Evolutionary conservation across 768 basidiomycete species (phyloP).

Genomic region (Ramaria sp.): DNA sequence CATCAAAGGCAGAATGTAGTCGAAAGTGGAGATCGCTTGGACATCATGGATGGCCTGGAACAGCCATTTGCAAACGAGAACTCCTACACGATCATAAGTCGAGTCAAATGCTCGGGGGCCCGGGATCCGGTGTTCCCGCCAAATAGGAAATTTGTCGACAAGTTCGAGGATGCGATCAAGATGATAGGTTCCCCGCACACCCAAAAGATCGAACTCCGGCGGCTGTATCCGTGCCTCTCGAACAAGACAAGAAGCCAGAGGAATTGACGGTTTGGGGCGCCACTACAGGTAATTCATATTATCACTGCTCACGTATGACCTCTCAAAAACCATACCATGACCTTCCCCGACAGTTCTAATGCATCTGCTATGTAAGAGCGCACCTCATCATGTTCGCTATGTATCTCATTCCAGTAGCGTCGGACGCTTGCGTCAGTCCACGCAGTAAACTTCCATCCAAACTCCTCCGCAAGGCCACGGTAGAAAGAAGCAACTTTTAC

Average conservation of each 20-base stretch:
- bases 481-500: conserved; percentile 59
- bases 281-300: conserved; percentile 30
- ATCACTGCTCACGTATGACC: neutral
- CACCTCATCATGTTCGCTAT: conserved; percentile 73
- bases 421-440: conserved; percentile 64
- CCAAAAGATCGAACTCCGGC: conserved; percentile 62
- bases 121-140: conserved; percentile 60
- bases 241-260: conserved; percentile 51
- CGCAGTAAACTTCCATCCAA: conserved; percentile 70
- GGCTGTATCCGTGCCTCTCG: conserved; percentile 50
- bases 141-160: conserved; percentile 50
- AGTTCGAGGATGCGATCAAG: conserved; percentile 46
- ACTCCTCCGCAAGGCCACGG: conserved; percentile 58
- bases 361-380: conserved; percentile 68
- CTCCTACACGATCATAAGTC: conserved; percentile 68
- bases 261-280: conserved; percentile 51
- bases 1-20: conserved; percentile 76
- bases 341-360: conserved; percentile 57
- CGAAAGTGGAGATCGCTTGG: conserved; percentile 65
- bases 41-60: conserved; percentile 65
- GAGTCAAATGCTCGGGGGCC: conserved; percentile 77
- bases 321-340: conserved; percentile 39
- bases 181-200: conserved; percentile 55
- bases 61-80: conserved; percentile 68
- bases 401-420: conserved; percentile 59